Percentiles rank a stretch among this genome's conserved stretches.
Conservation (phyloP, 2,329 filamentous ascomycete genomes). For the Metarhizium rileyi region DNA sequence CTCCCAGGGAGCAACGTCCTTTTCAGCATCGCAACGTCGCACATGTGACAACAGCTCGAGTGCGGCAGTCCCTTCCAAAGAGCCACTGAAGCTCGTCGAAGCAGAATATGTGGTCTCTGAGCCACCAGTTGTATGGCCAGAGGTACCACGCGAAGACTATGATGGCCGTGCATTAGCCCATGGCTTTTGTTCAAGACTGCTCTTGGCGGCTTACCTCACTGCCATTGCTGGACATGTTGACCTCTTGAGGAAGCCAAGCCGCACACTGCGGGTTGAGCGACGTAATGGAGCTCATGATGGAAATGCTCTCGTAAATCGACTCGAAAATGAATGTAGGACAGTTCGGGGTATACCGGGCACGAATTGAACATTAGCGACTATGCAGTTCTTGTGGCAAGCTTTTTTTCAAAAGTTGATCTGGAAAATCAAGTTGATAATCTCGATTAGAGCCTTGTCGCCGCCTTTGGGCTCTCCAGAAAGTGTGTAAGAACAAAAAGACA, state of each 20-base stretch:
- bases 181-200: background rate
- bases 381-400: background rate
- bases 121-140: background rate
- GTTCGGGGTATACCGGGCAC: background rate
- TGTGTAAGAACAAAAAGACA: background rate
- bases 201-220: slow-evolving; percentile 5
- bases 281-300: slow-evolving; percentile 1
- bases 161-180: background rate
- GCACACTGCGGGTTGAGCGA: slow-evolving; percentile 4
- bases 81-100: slow-evolving; percentile 3
- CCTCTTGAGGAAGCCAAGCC: slow-evolving; percentile 1
- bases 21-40: slow-evolving; percentile 2
- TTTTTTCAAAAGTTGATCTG: background rate
- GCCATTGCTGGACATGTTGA: background rate
- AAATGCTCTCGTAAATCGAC: background rate
- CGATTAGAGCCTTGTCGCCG: too few species aligned
- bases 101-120: slow-evolving; percentile 3
- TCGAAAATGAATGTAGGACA: background rate
- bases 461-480: background rate
- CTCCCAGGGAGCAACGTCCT: slow-evolving; percentile 6
- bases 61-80: slow-evolving; percentile 1
- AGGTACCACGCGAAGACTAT: background rate
- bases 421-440: background rate
- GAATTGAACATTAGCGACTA: background rate
- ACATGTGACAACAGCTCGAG: slow-evolving; percentile 3